Evolutionary conservation across 305 asterid species (phyloP), one percentile per base, ranked within the genome.

Genomic region (Andrographis paniculata): DNA sequence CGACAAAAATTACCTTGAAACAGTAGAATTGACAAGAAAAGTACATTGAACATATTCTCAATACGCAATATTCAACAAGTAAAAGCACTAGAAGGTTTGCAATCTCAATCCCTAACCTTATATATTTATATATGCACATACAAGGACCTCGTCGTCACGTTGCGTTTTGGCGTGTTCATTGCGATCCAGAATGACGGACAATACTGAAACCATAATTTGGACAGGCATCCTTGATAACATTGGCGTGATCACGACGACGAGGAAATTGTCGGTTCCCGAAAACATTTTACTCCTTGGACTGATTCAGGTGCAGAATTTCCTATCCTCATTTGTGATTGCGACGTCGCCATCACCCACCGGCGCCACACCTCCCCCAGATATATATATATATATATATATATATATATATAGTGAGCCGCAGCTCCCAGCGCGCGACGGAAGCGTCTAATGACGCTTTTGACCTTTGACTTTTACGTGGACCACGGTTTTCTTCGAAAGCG

Each of bases 21-120:
- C 17, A 68, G 39, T 22, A 75, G 56, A 67, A 71, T 52, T 7
- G 56, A 48, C 51, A 50, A 50, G 42, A 84, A 16, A 45, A 72
- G 10, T 53, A 50, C 2, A 21, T 45, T 16, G 39, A 64, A 49
- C 66, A 67, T 57, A 6, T 45, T 69, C 44, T 38, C 19, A 2
- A 2, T 46, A 24, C 5, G 40, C 14, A 17, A 33, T 48, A 53
- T 14, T 41, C 55, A 28, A 17, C 41, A 51, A 23, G 37, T 36
- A 30, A 43, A 41, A 68, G 9, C 13, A 49, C 23, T 15, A 9
- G 30, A 31, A 40, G 9, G 41, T 6, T 15, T 1, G 12, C 20
- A 31, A 41, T n/a, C 50, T 43, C 28, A 41, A 53, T 42, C 7
- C 47, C 58, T 4, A 35, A 63, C 61, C 62, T 55, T 48, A 22